Conservation (phyloP, 2,329 filamentous ascomycete genomes). For the Fusarium pseudocircinatum region DNA sequence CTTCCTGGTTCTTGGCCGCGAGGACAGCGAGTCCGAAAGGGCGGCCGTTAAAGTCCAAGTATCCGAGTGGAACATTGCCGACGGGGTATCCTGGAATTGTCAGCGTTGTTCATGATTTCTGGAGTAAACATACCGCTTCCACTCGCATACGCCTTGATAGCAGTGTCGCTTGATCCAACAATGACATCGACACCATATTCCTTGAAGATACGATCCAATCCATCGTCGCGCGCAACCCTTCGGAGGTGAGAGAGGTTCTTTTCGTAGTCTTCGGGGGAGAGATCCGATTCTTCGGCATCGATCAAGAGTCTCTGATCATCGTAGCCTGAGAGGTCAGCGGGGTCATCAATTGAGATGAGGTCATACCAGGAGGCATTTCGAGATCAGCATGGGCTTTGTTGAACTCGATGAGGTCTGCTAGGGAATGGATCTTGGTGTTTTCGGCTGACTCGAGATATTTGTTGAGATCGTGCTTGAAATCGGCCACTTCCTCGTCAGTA, state of each 20-base stretch:
- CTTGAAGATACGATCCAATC: not conserved
- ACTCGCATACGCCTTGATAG: not conserved
- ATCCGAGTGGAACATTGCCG: not conserved
- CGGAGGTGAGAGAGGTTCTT: not conserved
- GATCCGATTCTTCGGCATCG: not conserved
- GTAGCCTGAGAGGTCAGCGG: not conserved
- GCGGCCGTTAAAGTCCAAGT: not conserved
- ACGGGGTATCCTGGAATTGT: not conserved
- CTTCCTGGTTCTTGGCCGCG: not conserved
- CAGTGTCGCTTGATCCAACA: not conserved
- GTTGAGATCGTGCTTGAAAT: not conserved
- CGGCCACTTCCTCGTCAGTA: not conserved
- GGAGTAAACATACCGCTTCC: not conserved
- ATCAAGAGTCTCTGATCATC: not conserved
- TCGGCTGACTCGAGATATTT: not conserved
- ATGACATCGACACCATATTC: not conserved
- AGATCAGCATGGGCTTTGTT: not conserved
- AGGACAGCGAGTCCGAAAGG: not conserved
- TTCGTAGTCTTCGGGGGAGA: not conserved
- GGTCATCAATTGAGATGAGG: fast-evolving
- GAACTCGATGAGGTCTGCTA: not conserved
- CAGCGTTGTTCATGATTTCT: not conserved
- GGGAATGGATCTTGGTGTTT: not conserved
- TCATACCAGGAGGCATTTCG: not conserved
- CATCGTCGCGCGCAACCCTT: not conserved